Percentiles rank a stretch among this genome's conserved stretches.
These are phyloP conservation scores for Usnea hakonensis DNA, from an alignment of 495 filamentous ascomycete genomes.

Conservation along the genomic window DNA sequence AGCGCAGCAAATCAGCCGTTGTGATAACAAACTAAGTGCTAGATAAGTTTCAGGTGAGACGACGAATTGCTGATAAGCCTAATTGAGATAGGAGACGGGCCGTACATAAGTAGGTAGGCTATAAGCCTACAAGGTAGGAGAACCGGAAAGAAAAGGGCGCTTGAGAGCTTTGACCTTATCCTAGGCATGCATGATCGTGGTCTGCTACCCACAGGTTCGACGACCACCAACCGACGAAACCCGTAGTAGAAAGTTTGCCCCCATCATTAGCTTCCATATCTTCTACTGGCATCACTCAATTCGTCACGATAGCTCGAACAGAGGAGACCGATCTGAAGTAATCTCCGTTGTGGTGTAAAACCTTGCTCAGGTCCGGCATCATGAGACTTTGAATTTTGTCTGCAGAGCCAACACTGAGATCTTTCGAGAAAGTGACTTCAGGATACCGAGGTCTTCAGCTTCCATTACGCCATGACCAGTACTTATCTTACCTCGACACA, in stretches of 20 bases:
- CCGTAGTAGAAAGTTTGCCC: neutral
- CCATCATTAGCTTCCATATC: neutral
- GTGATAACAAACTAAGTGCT: neutral
- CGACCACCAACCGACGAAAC: neutral
- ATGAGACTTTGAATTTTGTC: neutral
- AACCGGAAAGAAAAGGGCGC: neutral
- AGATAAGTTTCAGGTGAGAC: neutral
- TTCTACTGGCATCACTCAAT: neutral
- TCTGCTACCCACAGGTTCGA: neutral
- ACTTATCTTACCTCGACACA: constrained; percentile 43
- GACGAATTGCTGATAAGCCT: neutral
- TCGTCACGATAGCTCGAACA: neutral
- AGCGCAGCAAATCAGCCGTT: neutral
- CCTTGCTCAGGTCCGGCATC: neutral
- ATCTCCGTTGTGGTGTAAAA: neutral
- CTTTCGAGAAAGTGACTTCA: neutral
- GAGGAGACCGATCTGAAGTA: neutral
- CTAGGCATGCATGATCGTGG: neutral
- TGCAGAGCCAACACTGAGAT: neutral
- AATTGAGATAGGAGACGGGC: neutral
- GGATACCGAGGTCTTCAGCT: neutral
- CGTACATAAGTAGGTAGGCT: too few species aligned
- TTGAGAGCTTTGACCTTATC: neutral
- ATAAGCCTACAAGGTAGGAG: too few species aligned
- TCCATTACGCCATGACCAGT: neutral